Evolutionary conservation across 495 filamentous ascomycete species (phyloP), one percentile per base, ranked within the genome.

Genomic region (Penicillium dipodomyicola): DNA sequence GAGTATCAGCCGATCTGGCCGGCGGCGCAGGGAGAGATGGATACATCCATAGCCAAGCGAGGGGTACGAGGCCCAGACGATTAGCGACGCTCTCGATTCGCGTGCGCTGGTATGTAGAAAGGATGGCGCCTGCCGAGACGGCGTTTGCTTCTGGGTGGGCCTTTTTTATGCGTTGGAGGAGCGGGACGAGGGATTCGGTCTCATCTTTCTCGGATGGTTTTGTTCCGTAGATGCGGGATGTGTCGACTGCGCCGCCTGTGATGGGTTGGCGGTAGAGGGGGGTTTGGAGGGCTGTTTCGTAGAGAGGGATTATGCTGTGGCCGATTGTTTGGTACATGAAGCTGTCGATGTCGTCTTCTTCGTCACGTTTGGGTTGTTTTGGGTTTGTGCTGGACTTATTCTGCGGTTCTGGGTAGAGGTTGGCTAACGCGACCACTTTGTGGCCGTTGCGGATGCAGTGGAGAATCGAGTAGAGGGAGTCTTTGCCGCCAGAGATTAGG

Each of bases 261-360:
- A 97, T 97, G 20, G 80, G 73, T 46, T 80, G 82, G 14, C 92
- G 84, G 68, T 91, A 96, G 2, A 96, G 77, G 10, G 92, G 92
- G 30, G 96, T 73, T 2, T 77, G 80, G 4, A 96, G 84, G 2
- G 89, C 90, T 30, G 80, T 62, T 56, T 85, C 83, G 69, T 96
- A 97, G 19, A 96, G 81, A 6, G 93, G 94, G 47, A 97, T 87
- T 19, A 97, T 73, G 50, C 79, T 78, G 73, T 97, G 92, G 39
- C 94, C 94, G 49, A 95, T 89, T 1, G 95, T 97, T 76, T 98
- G 94, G 80, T 97, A 98, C 94, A 98, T 97, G 84, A 91, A 96
- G 79, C 90, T 96, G 73, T 98, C 88, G 61, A 94, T 81, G 72
- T 95, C 91, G 56, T 85, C 77, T 56, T 84, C 81, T 45, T 77